Base-by-base conservation (phyloP, 106 monocot genomes). In the Posidonia australis region DNA sequence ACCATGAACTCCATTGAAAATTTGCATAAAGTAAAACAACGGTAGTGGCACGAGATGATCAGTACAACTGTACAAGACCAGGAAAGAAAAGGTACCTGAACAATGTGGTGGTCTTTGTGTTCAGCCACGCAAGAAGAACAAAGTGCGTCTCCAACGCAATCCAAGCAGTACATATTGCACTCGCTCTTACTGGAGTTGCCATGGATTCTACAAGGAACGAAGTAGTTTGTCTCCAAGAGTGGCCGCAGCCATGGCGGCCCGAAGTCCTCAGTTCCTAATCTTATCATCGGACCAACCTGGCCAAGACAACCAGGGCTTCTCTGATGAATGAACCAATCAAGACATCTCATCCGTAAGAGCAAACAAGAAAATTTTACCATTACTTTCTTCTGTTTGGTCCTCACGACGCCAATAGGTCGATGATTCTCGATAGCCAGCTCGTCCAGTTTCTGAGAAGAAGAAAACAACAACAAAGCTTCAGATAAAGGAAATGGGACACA, bases 121-220 rank as follows among this genome's bases (percentile, higher is more conserved):
- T 67, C 19, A 46, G 81, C 42, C 43, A 86, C 76, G 74, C 93
- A 93, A 42, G 83, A 82, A 18, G 86, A 79, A 28, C 93, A 93
- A 44, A 93, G 85, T 3, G 93, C 86, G 32, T 62, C 27, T 5
- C 83, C 89, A 20, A 66, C 84, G 79, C 89, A 89, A 67, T 89
- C 86, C 55, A 94, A 62, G 72, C 89, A 89, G 81, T 84, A 90
- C 74, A 84, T 72, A 51, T 94, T 94, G 78, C 89, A 94, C 57
- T 94, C 89, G 59, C 78, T 80, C 73, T 94, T 89, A 78, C 55
- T 70, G 20, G 83, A 73, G 47, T 76, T 84, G 2, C 67, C 71
- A 30, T 94, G 93, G 49, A 80, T 47, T 46, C 67, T 52, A 58
- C 89, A 89, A 12, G 77, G 66, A 7, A 78, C 43, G 65, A 94